Base-by-base conservation (phyloP, 176 grass and related monocot genomes). In the Eleusine indica region DNA sequence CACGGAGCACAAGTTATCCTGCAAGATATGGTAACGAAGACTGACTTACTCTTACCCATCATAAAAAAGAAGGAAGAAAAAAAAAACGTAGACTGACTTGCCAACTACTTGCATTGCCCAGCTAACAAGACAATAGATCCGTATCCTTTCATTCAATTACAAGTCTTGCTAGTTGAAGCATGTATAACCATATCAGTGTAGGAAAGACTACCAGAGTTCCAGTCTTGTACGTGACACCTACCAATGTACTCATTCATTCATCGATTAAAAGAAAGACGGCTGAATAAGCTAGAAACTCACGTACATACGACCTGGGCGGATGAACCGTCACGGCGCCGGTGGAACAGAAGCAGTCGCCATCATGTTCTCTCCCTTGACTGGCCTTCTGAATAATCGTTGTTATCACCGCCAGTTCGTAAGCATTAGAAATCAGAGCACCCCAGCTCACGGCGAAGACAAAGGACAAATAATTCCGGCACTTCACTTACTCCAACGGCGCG, bases 271-370 rank as follows among this genome's bases (percentile, higher is more conserved):
- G 9, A 2, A 29, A 57, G 6, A 15, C 15, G 14, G 17, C 11
- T n/a, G 38, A 66, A 30, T 5, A n/a, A 46, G n/a, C 13, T 10
- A 14, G 41, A 13, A 71, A 17, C 14, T 66, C 17, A n/a, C 13
- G 43, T 2, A 53, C 49, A 16, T 10, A 15, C 5, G 60, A 7
- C 43, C 19, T n/a, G 30, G 25, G 60, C 49, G 52, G 40, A 58
- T 30, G 63, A 70, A 76, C 14, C 41, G 22, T 61, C 71, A 82
- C 78, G 85, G 79, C 78, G 82, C 25, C 70, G 47, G 11, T 44
- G 11, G 15, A 74, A 1, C 57, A 30, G 35, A 57, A 15, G 22
- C 53, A 13, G 62, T 60, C 63, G 40, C 28, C 76, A 49, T 81
- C 62, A 4, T 8, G 7, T 16, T 5, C 1, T 4, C 64, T 3